phyloP scores from a whole-genome alignment of 2,329 filamentous ascomycete species.

The Fusarium tuaranense region DNA sequence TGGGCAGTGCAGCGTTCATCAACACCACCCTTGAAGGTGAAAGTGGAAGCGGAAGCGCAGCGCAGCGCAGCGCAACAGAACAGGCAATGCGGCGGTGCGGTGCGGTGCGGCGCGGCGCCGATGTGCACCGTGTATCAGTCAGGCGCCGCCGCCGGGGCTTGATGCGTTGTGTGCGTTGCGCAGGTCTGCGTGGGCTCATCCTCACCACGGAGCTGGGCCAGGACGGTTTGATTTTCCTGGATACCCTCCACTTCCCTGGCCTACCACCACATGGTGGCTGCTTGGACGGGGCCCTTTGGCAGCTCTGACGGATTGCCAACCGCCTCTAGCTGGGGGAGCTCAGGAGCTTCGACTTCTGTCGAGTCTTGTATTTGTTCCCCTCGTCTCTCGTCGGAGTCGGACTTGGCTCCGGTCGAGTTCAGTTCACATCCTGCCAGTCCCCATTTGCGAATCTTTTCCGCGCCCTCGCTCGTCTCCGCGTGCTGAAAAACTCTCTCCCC shows the following conservation, averaged over 20 bases:
- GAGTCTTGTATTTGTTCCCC: constrained; percentile 42
- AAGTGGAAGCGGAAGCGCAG: neutral
- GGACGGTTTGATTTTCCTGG: constrained; percentile 30
- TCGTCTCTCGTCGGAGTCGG: constrained; percentile 46
- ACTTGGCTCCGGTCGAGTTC: constrained; percentile 47
- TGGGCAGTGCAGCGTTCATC: constrained; percentile 11
- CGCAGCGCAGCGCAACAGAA: neutral
- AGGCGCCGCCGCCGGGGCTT: constrained; percentile 10
- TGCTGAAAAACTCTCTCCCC: constrained; percentile 40
- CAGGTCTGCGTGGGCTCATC: constrained; percentile 25
- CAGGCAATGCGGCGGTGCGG: neutral
- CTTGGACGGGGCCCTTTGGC: constrained; percentile 23
- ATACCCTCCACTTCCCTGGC: constrained; percentile 42
- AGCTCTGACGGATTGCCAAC: constrained; percentile 36
- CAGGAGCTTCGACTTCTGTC: constrained; percentile 35
- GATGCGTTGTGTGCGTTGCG: neutral
- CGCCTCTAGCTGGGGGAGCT: constrained; percentile 34
- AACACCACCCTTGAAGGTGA: neutral
- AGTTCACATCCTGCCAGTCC: constrained; percentile 45
- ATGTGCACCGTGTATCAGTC: constrained; percentile 20
- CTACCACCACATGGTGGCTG: constrained; percentile 31
- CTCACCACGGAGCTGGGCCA: constrained; percentile 31
- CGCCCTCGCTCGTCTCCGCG: constrained; percentile 41
- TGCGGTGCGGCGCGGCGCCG: constrained; percentile 20
- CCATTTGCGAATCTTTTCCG: constrained; percentile 46